Conservation (phyloP, 306 rosid species). For the Glycine latifolia region DNA sequence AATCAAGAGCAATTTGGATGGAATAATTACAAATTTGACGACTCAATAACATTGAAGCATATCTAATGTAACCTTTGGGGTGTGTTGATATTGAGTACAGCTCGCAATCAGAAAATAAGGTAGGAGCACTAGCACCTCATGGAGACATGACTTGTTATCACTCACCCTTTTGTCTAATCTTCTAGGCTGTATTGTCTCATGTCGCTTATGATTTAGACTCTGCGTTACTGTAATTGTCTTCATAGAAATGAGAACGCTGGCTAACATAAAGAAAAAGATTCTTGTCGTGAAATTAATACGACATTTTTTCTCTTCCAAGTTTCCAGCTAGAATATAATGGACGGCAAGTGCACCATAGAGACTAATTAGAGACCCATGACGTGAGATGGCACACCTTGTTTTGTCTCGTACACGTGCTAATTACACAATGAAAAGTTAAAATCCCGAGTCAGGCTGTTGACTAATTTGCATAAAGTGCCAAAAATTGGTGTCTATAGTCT, state of each 20-base stretch:
- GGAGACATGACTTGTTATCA: not conserved
- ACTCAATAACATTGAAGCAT: conserved; percentile 13
- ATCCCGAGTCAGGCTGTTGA: not conserved
- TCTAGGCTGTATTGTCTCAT: conserved; percentile 39
- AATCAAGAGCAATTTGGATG: not conserved
- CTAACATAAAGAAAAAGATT: no score
- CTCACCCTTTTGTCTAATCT: conserved; percentile 30
- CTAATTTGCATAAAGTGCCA: conserved; percentile 8
- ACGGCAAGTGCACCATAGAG: conserved; percentile 1
- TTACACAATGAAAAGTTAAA: conserved; percentile 3
- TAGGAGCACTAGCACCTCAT: not conserved
- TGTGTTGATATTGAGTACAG: conserved; percentile 18
- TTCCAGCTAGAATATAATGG: not conserved
- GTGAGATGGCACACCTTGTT: conserved; percentile 53
- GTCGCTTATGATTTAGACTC: conserved; percentile 41
- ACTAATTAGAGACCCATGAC: conserved; percentile 1
- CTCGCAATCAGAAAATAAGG: conserved; percentile 13
- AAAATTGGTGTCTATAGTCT: not conserved
- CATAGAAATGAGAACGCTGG: not conserved
- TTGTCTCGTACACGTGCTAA: conserved; percentile 46
- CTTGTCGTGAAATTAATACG: not conserved
- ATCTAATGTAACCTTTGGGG: not conserved
- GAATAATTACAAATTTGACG: not conserved
- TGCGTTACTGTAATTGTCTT: no score
- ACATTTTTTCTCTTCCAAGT: conserved; percentile 23